Evolutionary conservation across 352 stramenopile genomes (phyloP), one percentile per base, ranked within the genome.

Genomic region (Phytophthora meadii): DNA sequence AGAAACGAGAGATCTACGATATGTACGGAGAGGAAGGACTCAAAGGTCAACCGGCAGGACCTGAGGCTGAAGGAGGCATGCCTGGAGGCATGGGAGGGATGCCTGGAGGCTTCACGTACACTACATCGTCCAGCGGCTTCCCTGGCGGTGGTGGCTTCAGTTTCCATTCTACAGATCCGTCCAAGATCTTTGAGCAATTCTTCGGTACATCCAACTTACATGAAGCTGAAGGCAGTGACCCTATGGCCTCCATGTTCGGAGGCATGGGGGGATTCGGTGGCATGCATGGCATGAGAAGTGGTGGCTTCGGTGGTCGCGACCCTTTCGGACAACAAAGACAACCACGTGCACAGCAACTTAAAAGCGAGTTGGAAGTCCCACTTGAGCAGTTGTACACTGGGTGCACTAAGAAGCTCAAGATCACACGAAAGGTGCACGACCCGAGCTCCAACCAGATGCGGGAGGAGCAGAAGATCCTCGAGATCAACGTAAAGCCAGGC

Each of bases 391-490:
- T 94, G 5, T 96, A 92, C 76, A 81, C 79, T 0, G 86, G 88
- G 28, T 76, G 82, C 79, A 68, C 97, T 70, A 91, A 94, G 82
- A 86, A 97, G 78, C 65, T 99, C 81, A 98, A 98, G 57, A 97
- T 97, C 50, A 98, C 97, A 7, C 92, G 97, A 19, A 98, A 98
- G 40, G 87, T 93, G 30, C 89, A 82, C 37, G 90, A 91, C 61
- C 71, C 82, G 12, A 79, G 52, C 17, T 78, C 82, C 8, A 90
- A 95, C 37, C 61, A 98, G 59, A 68, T 97, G 14, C 97, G 97
- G 40, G 94, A 98, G 68, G 98, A 99, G 72, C 84, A 98, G 42
- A 94, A 94, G 78, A 89, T 95, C 36, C 74, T 99, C 22, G 98
- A 98, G 22, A 91, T 99, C 42, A 90, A 97, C 61, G 81, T 99